Base-by-base conservation (phyloP, 2,329 filamentous ascomycete genomes). In the Sphaerulina vaccinii region DNA sequence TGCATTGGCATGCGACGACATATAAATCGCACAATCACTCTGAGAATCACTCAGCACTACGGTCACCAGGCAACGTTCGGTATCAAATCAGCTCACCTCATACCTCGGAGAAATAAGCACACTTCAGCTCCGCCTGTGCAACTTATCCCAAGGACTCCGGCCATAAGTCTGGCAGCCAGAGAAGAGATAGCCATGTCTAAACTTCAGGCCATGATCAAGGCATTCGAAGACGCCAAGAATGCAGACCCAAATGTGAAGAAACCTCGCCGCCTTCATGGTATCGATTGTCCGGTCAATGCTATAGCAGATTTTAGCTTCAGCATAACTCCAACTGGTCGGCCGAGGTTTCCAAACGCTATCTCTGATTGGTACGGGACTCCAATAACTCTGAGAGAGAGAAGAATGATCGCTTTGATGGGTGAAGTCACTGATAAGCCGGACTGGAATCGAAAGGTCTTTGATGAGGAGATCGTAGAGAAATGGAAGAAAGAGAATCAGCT, bases 371-470 rank as follows among this genome's bases (percentile, higher is more conserved):
- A 11, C 23, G 56, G 48, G 2, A 42, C 16, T 2, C 35, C 52
- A 5, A n/a, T 61, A 18, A 62, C 60, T 5, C 38, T 62, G 6
- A 52, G 59, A 13, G 66, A 68, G 49, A 43, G 56, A 7, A 51
- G 46, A 5, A 68, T 68, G 66, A 51, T 68, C n/a, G 57, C 52
- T 1, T 48, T 69, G 23, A 60, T 69, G 53, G 54, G 59, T 13
- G 45, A 59, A 8, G 51, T 69, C 10, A 65, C 61, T 13, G 67
- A 70, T 43, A 69, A 69, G 45, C 59, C 63, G 3, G 51, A 61
- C 2, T 69, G 67, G 67, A 48, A 56, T 13, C 36, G 54, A 3
- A 68, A 69, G 37, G 48, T 62, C 23, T 59, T 61, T 32, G 61
- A 70, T 29, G 55, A 65, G 1, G 37, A 45, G 1, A 67, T 69